A percentile compares a stretch with the other conserved stretches of the same genome.
These are phyloP conservation scores for Akanthomyces muscarius DNA, from an alignment of 2,329 filamentous ascomycete species.

Conservation along the genomic window DNA sequence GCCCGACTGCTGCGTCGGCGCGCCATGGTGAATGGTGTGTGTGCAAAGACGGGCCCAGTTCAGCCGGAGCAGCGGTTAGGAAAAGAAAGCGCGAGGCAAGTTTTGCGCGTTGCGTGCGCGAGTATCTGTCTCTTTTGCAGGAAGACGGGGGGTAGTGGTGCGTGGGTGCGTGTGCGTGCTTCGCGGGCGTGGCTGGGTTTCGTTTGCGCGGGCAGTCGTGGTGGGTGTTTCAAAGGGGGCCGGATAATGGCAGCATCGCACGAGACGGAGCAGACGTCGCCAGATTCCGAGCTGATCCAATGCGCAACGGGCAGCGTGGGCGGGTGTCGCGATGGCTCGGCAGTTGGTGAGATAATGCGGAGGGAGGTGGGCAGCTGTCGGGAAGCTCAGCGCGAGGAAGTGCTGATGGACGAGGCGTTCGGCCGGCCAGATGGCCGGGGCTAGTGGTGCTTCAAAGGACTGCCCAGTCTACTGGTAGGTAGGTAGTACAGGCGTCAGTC, in stretches of 20 bases:
- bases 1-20: slow-evolving; percentile 33
- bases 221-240: slow-evolving; percentile 9
- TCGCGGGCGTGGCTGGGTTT: not conserved
- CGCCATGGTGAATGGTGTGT: slow-evolving; percentile 30
- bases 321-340: slow-evolving; percentile 5
- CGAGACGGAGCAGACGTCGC: not conserved
- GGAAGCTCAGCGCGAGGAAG: slow-evolving; percentile 4
- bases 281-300: not conserved
- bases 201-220: slow-evolving; percentile 9
- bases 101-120: not conserved
- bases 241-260: slow-evolving; percentile 15
- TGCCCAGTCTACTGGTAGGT: not conserved
- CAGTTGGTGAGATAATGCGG: slow-evolving; percentile 8
- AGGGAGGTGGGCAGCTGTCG: slow-evolving; percentile 13
- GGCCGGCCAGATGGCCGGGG: not conserved
- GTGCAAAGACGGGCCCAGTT: not conserved
- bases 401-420: slow-evolving; percentile 7
- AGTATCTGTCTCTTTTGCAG: not conserved
- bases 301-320: slow-evolving; percentile 6
- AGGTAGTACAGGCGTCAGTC: not conserved
- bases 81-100: not conserved
- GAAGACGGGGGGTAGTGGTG: not conserved
- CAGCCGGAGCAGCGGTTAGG: not conserved
- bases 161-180: not conserved
- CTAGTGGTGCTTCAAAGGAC: not conserved